A percentile compares a stretch with the other conserved stretches of the same genome.
phyloP scores from a whole-genome alignment of 164 flowering plant species.

The Saururus chinensis region DNA sequence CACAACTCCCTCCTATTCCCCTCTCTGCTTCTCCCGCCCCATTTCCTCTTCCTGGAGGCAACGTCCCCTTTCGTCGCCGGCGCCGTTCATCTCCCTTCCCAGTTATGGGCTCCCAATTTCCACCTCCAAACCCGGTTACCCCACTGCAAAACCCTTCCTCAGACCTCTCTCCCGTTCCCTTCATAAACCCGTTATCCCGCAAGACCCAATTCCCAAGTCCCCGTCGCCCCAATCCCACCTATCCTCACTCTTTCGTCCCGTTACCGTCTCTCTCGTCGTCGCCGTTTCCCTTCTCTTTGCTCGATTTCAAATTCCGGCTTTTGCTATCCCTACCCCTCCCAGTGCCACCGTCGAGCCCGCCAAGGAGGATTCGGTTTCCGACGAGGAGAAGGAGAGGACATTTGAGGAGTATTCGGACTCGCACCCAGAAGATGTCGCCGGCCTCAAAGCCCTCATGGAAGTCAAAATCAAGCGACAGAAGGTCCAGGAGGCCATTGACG shows the following conservation, averaged over 20 bases:
- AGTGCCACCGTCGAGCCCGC: constrained; percentile 17
- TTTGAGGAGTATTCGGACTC: constrained; percentile 37
- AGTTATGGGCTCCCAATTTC: background rate
- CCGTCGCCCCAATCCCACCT: constrained; percentile 17
- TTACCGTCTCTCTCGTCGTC: constrained; percentile 23
- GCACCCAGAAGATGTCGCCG: constrained; percentile 36
- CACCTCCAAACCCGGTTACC: background rate
- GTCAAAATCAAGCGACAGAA: constrained; percentile 40
- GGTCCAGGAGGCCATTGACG: constrained; percentile 42
- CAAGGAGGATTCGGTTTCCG: constrained; percentile 7
- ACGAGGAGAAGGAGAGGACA: constrained; percentile 33
- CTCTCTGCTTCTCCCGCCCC: too few species aligned
- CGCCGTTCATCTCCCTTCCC: background rate
- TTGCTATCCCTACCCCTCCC: constrained; percentile 27
- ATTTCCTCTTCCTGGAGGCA: too few species aligned
- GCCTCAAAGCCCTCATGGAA: constrained; percentile 55
- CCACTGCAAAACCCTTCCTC: background rate
- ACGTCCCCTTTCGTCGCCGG: background rate
- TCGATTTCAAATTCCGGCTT: constrained; percentile 25
- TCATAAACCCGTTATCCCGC: constrained; percentile 1
- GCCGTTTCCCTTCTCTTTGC: constrained; percentile 41
- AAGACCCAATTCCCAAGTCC: background rate
- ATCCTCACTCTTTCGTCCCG: constrained; percentile 27
- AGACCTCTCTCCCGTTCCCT: constrained; percentile 9
- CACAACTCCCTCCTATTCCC: too few species aligned